Evolutionary conservation across 2,329 filamentous ascomycete species (phyloP), one percentile per base, ranked within the genome.

Genomic region (Teratosphaeria gauchensis): DNA sequence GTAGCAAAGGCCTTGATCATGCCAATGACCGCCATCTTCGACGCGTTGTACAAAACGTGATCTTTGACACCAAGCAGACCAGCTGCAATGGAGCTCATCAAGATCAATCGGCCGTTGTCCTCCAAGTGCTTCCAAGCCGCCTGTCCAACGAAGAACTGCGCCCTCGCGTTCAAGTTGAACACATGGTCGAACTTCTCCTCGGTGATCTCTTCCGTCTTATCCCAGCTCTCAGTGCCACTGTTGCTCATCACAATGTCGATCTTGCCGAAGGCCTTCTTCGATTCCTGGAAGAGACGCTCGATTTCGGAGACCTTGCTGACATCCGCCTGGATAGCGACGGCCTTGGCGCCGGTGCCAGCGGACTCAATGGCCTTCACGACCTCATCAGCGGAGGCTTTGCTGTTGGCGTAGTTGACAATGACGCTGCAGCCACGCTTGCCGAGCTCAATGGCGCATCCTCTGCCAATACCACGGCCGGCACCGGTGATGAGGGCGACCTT

Each of bases 71-170:
- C 85, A 42, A 85, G 78, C 66, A 88, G 78, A 62, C 83, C 82
- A 4, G 71, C 86, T 74, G 86, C 86, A 72, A 89, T 89, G 59
- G 82, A 86, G 32, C 81, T 83, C 84, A 88, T 90, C 64, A 91
- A 78, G 73, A 91, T 86, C 65, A 92, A 82, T 53, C 88, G 80
- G 33, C 88, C 88, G 59, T 87, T 85, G 52, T 82, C 78, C 69
- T 85, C 80, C 63, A 89, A 81, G 75, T 89, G 78, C 75, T 86
- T 86, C 74, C 87, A 87, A 6, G 83, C 88, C 59, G 88, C 84
- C 75, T 89, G 86, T 21, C 86, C 87, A 56, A 90, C 86, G 72
- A 90, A 90, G 78, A 90, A 90, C 74, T 90, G 85, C 53, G 84
- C 85, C 8, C 84, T 77, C 6, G 85, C 81, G 74, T 88, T 88